phyloP scores from a whole-genome alignment of 768 basidiomycete genomes.

The Porphyrellus cyaneotinctus region DNA sequence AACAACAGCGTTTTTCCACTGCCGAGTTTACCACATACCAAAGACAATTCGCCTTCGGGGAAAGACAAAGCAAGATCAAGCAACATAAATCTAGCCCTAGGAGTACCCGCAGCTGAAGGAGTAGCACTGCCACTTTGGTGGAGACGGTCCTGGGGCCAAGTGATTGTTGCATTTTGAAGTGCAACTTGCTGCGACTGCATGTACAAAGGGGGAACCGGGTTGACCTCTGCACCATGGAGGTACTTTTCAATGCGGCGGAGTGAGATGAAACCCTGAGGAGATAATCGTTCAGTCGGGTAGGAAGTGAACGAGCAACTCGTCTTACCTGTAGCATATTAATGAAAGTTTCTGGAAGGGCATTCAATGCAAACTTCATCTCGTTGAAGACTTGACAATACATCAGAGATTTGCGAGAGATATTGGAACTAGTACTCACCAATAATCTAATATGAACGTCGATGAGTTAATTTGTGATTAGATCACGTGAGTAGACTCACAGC shows the following conservation, averaged over 20 bases:
- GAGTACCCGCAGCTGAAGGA: slow-evolving; percentile 64
- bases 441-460: slow-evolving; percentile 28
- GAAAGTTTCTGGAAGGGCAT: slow-evolving; percentile 85
- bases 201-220: slow-evolving; percentile 52
- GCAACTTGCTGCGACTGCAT: slow-evolving; percentile 59
- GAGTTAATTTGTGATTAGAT: neutral
- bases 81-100: slow-evolving; percentile 73
- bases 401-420: neutral
- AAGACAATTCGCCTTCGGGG: slow-evolving; percentile 71
- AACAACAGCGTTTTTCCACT: slow-evolving; percentile 85
- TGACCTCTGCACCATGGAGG: slow-evolving; percentile 69
- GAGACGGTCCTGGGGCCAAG: slow-evolving; percentile 81
- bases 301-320: neutral
- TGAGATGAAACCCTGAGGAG: slow-evolving; percentile 66
- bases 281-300: neutral
- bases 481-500: slow-evolving; percentile 38
- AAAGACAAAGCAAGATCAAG: slow-evolving; percentile 76
- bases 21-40: slow-evolving; percentile 87
- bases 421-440: slow-evolving; percentile 31
- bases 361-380: slow-evolving; percentile 85
- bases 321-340: slow-evolving; percentile 81
- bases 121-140: slow-evolving; percentile 40
- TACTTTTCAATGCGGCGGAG: slow-evolving; percentile 91
- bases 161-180: slow-evolving; percentile 81
- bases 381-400: slow-evolving; percentile 56